Evolutionary conservation across 2,329 filamentous ascomycete genomes (phyloP), one percentile per base, ranked within the genome.

Genomic region (Neopestalotiopsis rosae): DNA sequence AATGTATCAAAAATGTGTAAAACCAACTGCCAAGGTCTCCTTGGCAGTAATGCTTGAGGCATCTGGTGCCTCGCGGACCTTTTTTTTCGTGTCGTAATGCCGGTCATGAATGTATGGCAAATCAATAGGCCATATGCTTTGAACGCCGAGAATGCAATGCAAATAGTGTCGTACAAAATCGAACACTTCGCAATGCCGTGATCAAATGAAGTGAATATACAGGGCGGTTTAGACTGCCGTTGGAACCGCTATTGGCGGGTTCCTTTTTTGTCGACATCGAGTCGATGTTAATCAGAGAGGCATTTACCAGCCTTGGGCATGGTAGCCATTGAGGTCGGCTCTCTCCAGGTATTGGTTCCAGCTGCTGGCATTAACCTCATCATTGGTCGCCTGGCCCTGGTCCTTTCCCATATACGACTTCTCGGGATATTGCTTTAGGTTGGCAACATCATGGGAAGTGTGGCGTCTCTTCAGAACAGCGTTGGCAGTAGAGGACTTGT

Each of bases 401-500:
- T 62, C 84, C 78, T 85, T 85, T 81, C 87, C 85, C 81, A 88
- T 88, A 80, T 85, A 88, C 2, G 85, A 81, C 76, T 86, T 87
- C 73, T 93, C 91, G 5, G 94, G 93, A 76, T 92, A 94, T 79
- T 96, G 90, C 82, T 92, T 92, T 58, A 98, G 86, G 80, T 97
- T 97, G 71, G 93, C 92, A 71, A 98, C 90, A 77, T 98, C 95
- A 73, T 95, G 93, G 2, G 95, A 93, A 7, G 95, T 97, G 79
- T 98, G 94, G 69, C 94, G 88, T 71, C 95, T 90, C 85, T 97
- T 97, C 69, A 97, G 87, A 67, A 95, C 93, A 1, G 95, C 94
- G 72, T 95, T 95, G 75, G 91, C 93, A 7, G 94, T 95, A 42
- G 93, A 92, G 69, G 94, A 94, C 87, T 96, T 97, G 78, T 98